These are phyloP conservation scores for Microdochium trichocladiopsis DNA, from an alignment of 2,329 filamentous ascomycete genomes.

Conservation along the genomic window DNA sequence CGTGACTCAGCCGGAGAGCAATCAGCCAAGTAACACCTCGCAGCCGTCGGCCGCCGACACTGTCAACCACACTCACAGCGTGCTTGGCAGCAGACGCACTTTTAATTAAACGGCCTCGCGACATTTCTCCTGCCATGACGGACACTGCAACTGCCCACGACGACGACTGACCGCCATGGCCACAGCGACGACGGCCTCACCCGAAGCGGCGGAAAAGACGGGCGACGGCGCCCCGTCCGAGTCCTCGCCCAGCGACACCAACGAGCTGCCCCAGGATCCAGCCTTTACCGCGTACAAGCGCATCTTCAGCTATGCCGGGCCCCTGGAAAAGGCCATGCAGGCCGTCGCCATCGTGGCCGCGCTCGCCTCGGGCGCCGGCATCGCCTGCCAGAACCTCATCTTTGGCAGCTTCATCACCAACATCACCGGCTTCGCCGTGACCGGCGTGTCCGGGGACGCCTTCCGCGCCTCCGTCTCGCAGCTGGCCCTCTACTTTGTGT, in stretches of 20 bases:
- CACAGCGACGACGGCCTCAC: too few species aligned
- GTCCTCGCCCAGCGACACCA: background rate
- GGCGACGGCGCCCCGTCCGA: background rate
- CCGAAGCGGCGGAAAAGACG: too few species aligned
- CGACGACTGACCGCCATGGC: background rate
- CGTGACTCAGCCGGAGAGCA: background rate
- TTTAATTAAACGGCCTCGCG: too few species aligned
- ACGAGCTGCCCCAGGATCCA: background rate
- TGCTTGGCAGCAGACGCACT: too few species aligned
- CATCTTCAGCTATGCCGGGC: constrained; percentile 20
- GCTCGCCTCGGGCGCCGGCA: constrained; percentile 26
- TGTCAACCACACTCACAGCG: too few species aligned
- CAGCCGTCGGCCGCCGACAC: background rate
- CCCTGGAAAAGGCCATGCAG: constrained; percentile 18
- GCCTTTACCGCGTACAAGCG: background rate
- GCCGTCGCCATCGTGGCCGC: constrained; percentile 20
- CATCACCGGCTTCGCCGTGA: constrained; percentile 23
- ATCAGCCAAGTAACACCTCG: background rate
- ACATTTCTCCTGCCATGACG: too few species aligned
- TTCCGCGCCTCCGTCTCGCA: constrained; percentile 19
- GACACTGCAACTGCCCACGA: too few species aligned
- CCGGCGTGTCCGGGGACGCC: constrained; percentile 11
- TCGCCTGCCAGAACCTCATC: constrained; percentile 30
- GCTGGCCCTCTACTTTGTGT: constrained; percentile 18
- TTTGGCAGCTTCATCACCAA: constrained; percentile 28